Evolutionary conservation across 352 stramenopile species (phyloP), one percentile per base, ranked within the genome.

Genomic region (Thalassiosira mediterranea): DNA sequence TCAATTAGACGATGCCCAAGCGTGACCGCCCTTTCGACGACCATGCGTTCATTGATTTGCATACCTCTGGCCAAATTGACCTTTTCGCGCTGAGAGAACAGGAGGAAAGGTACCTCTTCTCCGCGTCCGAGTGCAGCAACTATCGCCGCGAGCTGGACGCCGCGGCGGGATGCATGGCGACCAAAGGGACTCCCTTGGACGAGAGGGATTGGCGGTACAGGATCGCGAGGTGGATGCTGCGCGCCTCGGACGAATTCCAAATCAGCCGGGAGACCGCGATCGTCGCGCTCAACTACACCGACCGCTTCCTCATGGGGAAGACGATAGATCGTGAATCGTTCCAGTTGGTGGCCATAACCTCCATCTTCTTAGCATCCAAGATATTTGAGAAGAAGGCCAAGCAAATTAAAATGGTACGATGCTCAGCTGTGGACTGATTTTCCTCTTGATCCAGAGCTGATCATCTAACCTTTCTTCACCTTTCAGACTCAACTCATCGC

Each of bases 151-250:
- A 53, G 44, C 44, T 53, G 5, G 44, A 53, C 19, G 17, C 44
- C 19, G 44, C 44, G 5, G 44, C 44, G 7, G 44, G 44, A 53
- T 5, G 5, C 19, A 7, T 10, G 17, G 7, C 8, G 5, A 7
- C 7, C 4, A 53, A 53, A 10, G 44, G 44, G 17, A 10, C 15
- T 53, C 19, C 8, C 21, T 10, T 5, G 5, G 19, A 53, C 17
- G 15, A 44, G 8, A 8, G n/a, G 13, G 65, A 73, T 54, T 73
- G 70, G 60, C 47, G 70, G 23, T 79, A 79, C 54, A 38, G 71
- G 8, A 79, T 79, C 40, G 61, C 51, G 4, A 29, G 71, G 21
- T 79, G 71, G 71, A 59, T 79, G 52, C 42, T 79, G 8, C 46
- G 47, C 40, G 67, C 64, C 10, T 66, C 62, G 2, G 71, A 79